A percentile compares a stretch with the other conserved stretches of the same genome.
Evolutionary conservation across 2,329 filamentous ascomycete genomes (phyloP).

Genomic region (Fusarium clavum): DNA sequence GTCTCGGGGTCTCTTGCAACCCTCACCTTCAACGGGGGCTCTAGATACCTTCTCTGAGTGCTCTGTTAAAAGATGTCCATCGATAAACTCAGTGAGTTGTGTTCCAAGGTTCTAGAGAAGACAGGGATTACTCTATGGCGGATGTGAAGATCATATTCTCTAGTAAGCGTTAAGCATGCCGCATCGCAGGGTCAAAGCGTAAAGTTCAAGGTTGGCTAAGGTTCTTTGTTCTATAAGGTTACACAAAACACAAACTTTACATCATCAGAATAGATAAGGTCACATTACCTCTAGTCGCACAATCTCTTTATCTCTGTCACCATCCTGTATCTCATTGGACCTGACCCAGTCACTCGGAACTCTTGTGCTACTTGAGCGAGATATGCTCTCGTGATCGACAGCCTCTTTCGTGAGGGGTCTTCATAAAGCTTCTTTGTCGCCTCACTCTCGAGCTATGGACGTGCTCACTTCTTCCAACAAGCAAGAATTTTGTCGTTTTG

Average conservation of each 20-base stretch:
- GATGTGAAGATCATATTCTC: background rate
- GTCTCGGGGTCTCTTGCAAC: background rate
- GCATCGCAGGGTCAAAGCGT: background rate
- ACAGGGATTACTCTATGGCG: fast-evolving
- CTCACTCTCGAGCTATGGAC: fast-evolving
- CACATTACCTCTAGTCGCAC: background rate
- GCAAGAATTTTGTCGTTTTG: background rate
- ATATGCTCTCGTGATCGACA: background rate
- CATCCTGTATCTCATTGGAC: background rate
- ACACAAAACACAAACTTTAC: background rate
- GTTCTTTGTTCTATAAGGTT: background rate
- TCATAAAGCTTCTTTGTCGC: background rate
- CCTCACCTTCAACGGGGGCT: background rate
- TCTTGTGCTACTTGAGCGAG: background rate
- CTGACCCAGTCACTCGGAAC: background rate
- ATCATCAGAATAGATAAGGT: background rate
- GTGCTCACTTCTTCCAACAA: background rate
- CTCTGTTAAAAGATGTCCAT: fast-evolving
- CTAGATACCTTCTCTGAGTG: background rate
- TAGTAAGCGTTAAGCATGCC: background rate
- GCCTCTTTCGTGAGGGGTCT: background rate
- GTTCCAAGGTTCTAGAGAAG: fast-evolving
- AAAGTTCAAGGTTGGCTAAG: background rate
- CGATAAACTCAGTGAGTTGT: background rate
- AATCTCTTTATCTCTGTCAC: conserved; percentile 1